Evolutionary conservation across 805 yeast species (phyloP), one percentile per base, ranked within the genome.

Genomic region (Blastobotrys mokoenaii): DNA sequence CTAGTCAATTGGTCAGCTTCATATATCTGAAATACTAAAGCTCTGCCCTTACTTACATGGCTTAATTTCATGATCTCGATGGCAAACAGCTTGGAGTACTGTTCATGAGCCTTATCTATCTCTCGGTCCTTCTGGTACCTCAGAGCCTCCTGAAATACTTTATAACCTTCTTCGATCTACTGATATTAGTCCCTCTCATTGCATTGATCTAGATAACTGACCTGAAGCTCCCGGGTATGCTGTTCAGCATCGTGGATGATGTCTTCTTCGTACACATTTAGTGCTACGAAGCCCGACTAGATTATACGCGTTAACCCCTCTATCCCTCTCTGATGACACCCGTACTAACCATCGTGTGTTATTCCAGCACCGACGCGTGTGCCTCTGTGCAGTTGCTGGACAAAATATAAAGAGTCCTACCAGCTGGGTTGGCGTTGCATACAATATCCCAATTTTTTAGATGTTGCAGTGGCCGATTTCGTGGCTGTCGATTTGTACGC

Each of bases 191-290:
- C 39, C 11, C n/a, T 11, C 20, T 4, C 5, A 14, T 12, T 5
- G 3, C 20, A 40, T 15, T 25, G n/a, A 14, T 17, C 14, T 15
- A 14, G 37, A 18, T 3, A 16, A 44, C 59, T 34, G 40, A 77
- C 76, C 56, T 90, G 97, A 18, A 90, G 68, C 60, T 93, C 99
- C 40, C 96, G 70, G 1, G 97, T 83, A 57, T 88, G 95, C 51
- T 87, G 90, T 51, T 89, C 96, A 30, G 82, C 83, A 51, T 85
- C 90, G 31, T 76, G 68, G 15, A 64, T 65, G 3, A 74, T 64
- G 42, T 83, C 85, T 57, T 84, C 94, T 46, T 83, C 90, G 35
- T 75, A 75, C 39, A 82, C 65, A 57, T 90, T 90, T 38, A 89
- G 71, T 1, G 97, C 95, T 29, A 80, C 72, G 61, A 90, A 89